These are phyloP conservation scores for Pleurozium schreberi DNA, from an alignment of 225 moss, liverwort and hornwort genomes.

Conservation along the genomic window DNA sequence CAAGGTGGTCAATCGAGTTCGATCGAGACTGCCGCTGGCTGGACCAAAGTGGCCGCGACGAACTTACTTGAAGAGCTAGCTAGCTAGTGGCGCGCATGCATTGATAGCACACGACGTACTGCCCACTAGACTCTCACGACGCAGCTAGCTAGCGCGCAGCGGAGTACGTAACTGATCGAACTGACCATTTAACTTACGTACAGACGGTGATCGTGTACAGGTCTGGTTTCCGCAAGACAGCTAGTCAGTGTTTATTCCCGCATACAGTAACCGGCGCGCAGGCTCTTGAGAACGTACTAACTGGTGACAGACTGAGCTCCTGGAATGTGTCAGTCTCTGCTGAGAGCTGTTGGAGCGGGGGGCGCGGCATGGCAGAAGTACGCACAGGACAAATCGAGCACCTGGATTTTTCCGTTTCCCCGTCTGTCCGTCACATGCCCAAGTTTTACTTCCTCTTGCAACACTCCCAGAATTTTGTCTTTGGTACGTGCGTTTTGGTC, in stretches of 20 bases:
- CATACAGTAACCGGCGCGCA: neutral
- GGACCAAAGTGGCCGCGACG: neutral
- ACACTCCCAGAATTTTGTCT: neutral
- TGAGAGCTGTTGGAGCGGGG: neutral
- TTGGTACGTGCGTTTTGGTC: neutral
- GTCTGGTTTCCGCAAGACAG: neutral
- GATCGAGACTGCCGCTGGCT: neutral
- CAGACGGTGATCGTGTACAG: neutral
- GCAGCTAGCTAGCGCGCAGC: neutral
- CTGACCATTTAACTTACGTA: neutral
- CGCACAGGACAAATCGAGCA: neutral
- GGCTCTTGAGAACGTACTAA: neutral
- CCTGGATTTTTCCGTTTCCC: neutral
- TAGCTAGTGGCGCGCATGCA: no score
- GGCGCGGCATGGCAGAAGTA: neutral
- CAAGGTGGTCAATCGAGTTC: no score
- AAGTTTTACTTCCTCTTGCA: neutral
- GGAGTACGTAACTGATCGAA: no score
- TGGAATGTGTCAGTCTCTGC: neutral
- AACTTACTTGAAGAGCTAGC: neutral
- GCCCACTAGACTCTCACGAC: neutral
- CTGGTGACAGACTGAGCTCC: neutral
- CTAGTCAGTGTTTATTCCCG: neutral
- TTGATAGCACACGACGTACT: neutral
- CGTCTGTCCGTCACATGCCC: neutral